phyloP scores from a whole-genome alignment of 192 early-diverging fungal genomes.

The Backusella tuberculispora region DNA sequence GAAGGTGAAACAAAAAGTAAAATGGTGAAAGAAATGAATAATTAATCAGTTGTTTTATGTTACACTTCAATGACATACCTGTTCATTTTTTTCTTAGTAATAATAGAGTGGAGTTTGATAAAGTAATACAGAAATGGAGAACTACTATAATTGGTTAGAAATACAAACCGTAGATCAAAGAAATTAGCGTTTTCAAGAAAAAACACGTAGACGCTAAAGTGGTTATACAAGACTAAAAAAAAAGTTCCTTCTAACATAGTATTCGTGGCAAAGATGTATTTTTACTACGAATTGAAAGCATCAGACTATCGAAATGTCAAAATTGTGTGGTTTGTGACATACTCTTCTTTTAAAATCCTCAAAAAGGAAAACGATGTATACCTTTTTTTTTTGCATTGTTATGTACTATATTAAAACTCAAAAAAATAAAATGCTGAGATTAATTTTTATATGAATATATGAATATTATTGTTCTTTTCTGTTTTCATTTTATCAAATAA shows the following conservation, averaged over 20 bases:
- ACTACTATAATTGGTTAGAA: background rate
- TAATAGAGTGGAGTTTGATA: background rate
- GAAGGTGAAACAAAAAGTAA: background rate
- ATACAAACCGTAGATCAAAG: slow-evolving; percentile 5
- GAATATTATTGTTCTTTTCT: background rate
- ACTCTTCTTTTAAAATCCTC: background rate
- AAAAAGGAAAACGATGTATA: slow-evolving; percentile 1
- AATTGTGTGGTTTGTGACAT: background rate
- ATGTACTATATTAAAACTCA: background rate
- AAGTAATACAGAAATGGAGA: background rate
- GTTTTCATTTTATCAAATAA: background rate
- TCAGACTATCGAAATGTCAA: background rate
- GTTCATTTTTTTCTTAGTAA: background rate
- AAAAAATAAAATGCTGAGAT: background rate
- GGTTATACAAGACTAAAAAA: slow-evolving; percentile 5
- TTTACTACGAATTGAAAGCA: background rate
- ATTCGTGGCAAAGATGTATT: background rate
- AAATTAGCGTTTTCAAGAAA: slow-evolving; percentile 10
- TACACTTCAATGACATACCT: background rate
- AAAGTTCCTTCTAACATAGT: background rate
- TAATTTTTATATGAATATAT: background rate
- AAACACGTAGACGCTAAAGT: background rate
- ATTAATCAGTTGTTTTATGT: background rate
- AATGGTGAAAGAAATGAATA: background rate
- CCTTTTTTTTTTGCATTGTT: background rate